Base-by-base conservation (phyloP, 371 early-diverging fungal genomes). In the Rhizopus sp. region DNA sequence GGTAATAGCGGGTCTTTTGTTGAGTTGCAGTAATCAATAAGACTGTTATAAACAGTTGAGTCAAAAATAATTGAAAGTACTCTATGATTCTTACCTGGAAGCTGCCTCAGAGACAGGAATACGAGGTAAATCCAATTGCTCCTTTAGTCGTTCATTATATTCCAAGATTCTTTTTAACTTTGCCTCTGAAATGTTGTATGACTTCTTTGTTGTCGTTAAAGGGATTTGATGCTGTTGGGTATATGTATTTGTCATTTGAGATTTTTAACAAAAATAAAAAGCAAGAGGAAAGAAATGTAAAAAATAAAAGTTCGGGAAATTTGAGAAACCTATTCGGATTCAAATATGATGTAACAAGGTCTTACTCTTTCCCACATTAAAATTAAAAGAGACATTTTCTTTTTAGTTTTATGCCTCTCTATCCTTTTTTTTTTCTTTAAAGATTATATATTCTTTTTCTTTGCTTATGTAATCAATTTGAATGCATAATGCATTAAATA, bases 91-190 rank as follows among this genome's bases (percentile, higher is more conserved):
- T 35, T 65, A 70, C 70, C 70, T 60, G 40, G 49, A 34, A 39
- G 70, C 60, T 12, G 93, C 93, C 64, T 90, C 91, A 32, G 90
- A 89, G 10, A 93, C 88, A 13, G 88, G 73, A 39, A 91, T 82
- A 15, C 93, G 83, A 17, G 83, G 82, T 57, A 89, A 68, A 53
- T 92, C 91, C 40, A 93, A 80, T 66, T 88, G 89, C 51, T 93
- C 89, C 53, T 77, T 73, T 54, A 93, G 73, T 5, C 90, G 83
- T 57, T 77, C 75, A 67, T 89, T 93, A 68, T 87, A 80, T 67
- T 93, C 93, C 59, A 84, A 49, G 42, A 92, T 77, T 62, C 86
- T 77, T 57, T 84, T 82, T 50, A 92, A 71, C 56, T 91, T 93
- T 61, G 75, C 54, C 59, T 88, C 89, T 32, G 84, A 81, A 53